Evolutionary conservation across 2,329 filamentous ascomycete species (phyloP).

Genomic region (Stagonosporopsis tanaceti): DNA sequence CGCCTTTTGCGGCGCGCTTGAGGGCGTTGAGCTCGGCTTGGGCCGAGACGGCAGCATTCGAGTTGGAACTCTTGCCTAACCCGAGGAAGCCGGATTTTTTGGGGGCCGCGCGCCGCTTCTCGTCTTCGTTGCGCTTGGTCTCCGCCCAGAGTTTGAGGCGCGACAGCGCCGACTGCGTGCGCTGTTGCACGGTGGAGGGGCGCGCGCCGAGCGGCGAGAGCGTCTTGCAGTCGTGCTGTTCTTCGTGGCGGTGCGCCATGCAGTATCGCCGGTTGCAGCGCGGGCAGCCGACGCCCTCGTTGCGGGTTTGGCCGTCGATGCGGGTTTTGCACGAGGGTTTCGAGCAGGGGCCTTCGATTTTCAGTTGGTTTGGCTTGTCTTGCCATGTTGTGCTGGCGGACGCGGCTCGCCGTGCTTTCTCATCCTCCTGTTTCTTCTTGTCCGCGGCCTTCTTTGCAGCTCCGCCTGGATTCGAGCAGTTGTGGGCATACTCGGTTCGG

Average conservation of each 20-base stretch:
- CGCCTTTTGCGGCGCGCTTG: constrained; percentile 89
- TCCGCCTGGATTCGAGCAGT: constrained; percentile 65
- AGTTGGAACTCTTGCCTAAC: constrained; percentile 30
- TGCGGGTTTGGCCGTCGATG: constrained; percentile 70
- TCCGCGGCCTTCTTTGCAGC: not conserved
- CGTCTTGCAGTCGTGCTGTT: constrained; percentile 86
- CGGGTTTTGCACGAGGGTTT: constrained; percentile 72
- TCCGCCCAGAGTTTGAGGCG: constrained; percentile 82
- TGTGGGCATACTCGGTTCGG: constrained; percentile 83
- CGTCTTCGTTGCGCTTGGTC: constrained; percentile 76
- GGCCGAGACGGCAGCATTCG: constrained; percentile 63
- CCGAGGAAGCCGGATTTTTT: constrained; percentile 40
- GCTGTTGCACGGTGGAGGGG: constrained; percentile 59
- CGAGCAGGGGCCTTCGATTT: constrained; percentile 59
- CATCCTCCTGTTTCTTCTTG: not conserved
- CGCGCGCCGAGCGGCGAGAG: constrained; percentile 68
- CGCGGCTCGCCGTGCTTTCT: not conserved
- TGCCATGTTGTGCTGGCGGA: not conserved
- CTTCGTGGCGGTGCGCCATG: constrained; percentile 75
- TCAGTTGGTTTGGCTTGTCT: not conserved
- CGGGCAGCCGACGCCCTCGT: constrained; percentile 74
- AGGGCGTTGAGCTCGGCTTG: constrained; percentile 76
- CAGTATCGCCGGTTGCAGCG: constrained; percentile 78
- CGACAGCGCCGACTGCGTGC: constrained; percentile 76
- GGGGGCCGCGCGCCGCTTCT: constrained; percentile 51